Base-by-base conservation (phyloP, 140 eudicot genomes). In the Senecio squalidus region DNA sequence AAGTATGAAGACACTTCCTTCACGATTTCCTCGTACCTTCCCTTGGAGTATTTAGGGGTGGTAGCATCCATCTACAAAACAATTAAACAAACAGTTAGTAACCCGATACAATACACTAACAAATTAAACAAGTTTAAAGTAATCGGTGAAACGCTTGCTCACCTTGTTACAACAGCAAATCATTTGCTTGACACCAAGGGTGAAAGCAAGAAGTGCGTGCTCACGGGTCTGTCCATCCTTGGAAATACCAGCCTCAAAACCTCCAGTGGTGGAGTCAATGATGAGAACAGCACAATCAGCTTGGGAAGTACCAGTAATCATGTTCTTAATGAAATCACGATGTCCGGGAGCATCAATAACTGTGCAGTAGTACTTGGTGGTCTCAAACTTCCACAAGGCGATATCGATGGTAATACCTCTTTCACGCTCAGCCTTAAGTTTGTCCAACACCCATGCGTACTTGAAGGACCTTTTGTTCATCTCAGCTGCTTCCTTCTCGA, bases 171-270 rank as follows among this genome's bases (percentile, higher is more conserved):
- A 73, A 56, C 79, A 73, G 29, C 79, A 73, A 17, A 73, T 73
- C 74, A 73, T 73, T n/a, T 73, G 79, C 50, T 48, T 73, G 53
- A 73, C 79, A 59, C 79, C 79, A 73, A 73, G 79, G 44, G 78
- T 73, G 58, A 73, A 73, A 21, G 78, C 78, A 15, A 73, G 78
- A 30, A 73, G 39, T 4, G 79, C 78, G 2, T 73, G 78, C 51
- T 73, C 79, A 30, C 79, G 74, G 56, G 79, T 73, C 64, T 73
- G 79, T 1, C 79, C 79, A 52, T 73, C 79, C 45, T 66, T 73
- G 34, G 79, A 73, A 6, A 73, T 73, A 31, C 78, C 78, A 48
- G 78, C 78, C 30, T 73, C 78, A 23, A 73, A 73, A 6, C 78
- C 78, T 26, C 78, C 78, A 66, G 78, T 73, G 43, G 78, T 73